Evolutionary conservation across 2,329 filamentous ascomycete species (phyloP), one percentile per base, ranked within the genome.

Genomic region (Neonectria coccinea): DNA sequence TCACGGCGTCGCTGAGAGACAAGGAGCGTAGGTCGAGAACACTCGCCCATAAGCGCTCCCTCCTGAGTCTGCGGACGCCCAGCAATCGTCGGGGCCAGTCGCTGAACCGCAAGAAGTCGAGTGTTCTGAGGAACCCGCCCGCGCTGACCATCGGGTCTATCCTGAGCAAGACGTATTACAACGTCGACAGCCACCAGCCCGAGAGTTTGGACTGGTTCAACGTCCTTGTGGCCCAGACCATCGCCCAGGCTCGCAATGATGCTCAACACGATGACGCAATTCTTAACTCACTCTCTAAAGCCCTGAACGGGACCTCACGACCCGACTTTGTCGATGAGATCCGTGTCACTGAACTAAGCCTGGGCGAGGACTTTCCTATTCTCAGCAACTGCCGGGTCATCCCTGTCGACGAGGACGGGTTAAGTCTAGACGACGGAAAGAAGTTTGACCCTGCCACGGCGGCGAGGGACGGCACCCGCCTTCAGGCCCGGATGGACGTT

Each of bases 131-230:
- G 5, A 89, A 88, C 18, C 87, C 91, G 0, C 91, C 92, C 1
- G 87, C 88, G 4, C 88, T 97, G 18, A 97, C 94, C 5, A 97
- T 97, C n/a, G 91, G 91, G 55, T 97, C 94, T 10, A 97, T 99
- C 66, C 86, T 99, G 27, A 91, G 91, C 72, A 99, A 99, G 82
- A 98, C 96, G 22, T 99, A 97, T 79, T 99, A 99, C 82, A 97
- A 97, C 76, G 93, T 96, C 47, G 88, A 97, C 72, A 94, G 93
- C 65, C 96, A 99, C 78, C 96, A 98, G 79, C 96, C 96, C 1
- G 96, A 99, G 79, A 97, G 92, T 62, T 81, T 99, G 65, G 96
- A 99, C 79, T 99, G 96, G 96, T 98, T 99, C 85, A 99, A 99
- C 77, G 96, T 99, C 27, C 84, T 99, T 59, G 90, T 98, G 56